Evolutionary conservation across 148 eudicot species (phyloP).

Genomic region (Cornus florida): DNA sequence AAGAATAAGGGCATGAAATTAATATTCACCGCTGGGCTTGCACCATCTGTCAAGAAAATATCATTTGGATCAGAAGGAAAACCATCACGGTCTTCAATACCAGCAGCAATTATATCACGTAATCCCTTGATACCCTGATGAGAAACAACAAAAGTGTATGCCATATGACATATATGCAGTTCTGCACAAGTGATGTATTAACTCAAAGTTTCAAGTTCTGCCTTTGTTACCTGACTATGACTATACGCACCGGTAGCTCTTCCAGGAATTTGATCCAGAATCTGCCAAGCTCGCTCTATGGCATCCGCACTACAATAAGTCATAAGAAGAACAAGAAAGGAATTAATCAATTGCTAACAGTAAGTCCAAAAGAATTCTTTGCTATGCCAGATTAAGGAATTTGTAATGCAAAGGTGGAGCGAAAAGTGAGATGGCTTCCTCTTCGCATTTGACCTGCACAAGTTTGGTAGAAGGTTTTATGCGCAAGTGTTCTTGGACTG

Average conservation of each 20-base stretch:
- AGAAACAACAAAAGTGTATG: conserved; percentile 2
- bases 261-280: conserved; percentile 89
- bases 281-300: conserved; percentile 79
- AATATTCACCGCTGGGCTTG: conserved; percentile 62
- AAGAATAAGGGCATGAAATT: neutral
- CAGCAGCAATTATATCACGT: no score
- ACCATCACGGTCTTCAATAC: conserved; percentile 68
- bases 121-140: no score
- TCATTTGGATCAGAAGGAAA: conserved; percentile 86
- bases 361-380: neutral
- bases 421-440: neutral
- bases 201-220: neutral
- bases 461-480: no score
- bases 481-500: no score
- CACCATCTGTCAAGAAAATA: conserved; percentile 98
- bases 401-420: neutral
- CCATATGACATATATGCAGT: neutral
- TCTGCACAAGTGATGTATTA: neutral
- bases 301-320: conserved; percentile 59
- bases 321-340: neutral
- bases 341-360: no score
- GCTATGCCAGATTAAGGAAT: no score
- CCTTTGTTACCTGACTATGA: conserved; percentile 71
- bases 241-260: conserved; percentile 96
- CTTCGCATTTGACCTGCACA: neutral